Conservation (phyloP, 2,329 filamentous ascomycete species). For the Shiraia sp. region DNA sequence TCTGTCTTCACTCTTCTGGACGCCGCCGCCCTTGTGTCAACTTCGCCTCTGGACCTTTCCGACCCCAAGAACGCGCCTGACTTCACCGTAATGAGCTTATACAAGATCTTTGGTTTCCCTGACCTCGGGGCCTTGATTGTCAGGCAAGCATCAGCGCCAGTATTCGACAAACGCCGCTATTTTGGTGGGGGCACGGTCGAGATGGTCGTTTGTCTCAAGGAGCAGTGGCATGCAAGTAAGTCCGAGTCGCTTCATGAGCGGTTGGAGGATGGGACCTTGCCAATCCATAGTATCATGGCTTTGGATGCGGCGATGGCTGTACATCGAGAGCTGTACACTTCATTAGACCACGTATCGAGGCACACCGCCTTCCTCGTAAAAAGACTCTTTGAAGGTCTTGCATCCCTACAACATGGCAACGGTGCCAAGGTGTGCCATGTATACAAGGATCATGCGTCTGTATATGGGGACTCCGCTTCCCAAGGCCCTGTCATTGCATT, state of each 20-base stretch:
- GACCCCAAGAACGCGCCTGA: conserved; percentile 69
- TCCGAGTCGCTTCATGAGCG: conserved; percentile 72
- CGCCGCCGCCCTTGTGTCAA: conserved; percentile 79
- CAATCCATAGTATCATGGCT: conserved; percentile 87
- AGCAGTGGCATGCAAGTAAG: conserved; percentile 84
- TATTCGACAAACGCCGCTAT: conserved; percentile 72
- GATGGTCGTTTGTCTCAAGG: conserved; percentile 76
- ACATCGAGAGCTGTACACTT: conserved; percentile 71
- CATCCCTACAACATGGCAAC: conserved; percentile 69
- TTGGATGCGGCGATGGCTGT: conserved; percentile 73
- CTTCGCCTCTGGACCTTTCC: conserved; percentile 73
- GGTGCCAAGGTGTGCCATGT: conserved; percentile 66
- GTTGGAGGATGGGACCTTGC: conserved; percentile 88
- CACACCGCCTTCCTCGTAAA: conserved; percentile 71
- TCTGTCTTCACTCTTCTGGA: conserved; percentile 75
- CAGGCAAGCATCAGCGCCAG: conserved; percentile 66
- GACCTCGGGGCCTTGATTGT: conserved; percentile 86
- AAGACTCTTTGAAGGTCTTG: conserved; percentile 63
- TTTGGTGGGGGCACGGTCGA: conserved; percentile 96
- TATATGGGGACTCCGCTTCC: conserved; percentile 49
- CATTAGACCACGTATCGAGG: conserved; percentile 68
- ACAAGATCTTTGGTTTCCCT: conserved; percentile 98
- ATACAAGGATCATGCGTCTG: conserved; percentile 55
- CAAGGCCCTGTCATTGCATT: conserved; percentile 82
- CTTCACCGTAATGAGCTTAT: conserved; percentile 85